phyloP scores from a whole-genome alignment of 2,329 filamentous ascomycete genomes.

The Pezicula neosporulosa region DNA sequence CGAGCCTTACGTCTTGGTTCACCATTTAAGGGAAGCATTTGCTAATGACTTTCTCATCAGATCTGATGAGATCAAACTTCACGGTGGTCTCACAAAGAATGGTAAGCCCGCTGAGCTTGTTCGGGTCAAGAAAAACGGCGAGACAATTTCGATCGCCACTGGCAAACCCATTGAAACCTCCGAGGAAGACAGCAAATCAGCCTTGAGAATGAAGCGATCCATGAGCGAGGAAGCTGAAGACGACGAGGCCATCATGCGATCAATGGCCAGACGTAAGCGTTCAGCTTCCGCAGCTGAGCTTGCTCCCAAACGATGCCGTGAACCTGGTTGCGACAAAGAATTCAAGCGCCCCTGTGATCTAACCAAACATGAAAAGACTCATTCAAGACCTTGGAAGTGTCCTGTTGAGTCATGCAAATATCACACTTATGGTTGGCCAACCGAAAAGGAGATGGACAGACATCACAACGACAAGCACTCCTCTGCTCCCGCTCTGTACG shows the following conservation, averaged over 20 bases:
- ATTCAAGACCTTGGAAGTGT: slow-evolving; percentile 96
- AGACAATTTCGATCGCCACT: slow-evolving; percentile 73
- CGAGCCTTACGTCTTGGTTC: no score
- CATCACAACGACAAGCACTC: slow-evolving; percentile 97
- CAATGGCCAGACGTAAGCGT: slow-evolving; percentile 95
- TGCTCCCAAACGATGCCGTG: slow-evolving; percentile 72
- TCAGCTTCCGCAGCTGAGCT: slow-evolving; percentile 83
- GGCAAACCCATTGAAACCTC: slow-evolving; percentile 60
- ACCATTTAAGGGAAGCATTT: slow-evolving; percentile 6
- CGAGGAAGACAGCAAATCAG: slow-evolving; percentile 42
- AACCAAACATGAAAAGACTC: slow-evolving; percentile 97
- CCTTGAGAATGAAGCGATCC: slow-evolving; percentile 61
- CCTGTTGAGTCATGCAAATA: slow-evolving; percentile 81
- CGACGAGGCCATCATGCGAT: slow-evolving; percentile 79
- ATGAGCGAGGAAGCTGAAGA: slow-evolving; percentile 68
- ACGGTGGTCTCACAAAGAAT: slow-evolving; percentile 77
- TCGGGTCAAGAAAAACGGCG: slow-evolving; percentile 75
- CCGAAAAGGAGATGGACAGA: slow-evolving; percentile 94
- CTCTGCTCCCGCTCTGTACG: slow-evolving; percentile 71
- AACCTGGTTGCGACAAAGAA: slow-evolving; percentile 78
- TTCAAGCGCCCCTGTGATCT: slow-evolving; percentile 97
- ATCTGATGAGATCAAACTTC: slow-evolving; percentile 72
- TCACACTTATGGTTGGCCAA: slow-evolving; percentile 86
- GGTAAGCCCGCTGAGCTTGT: slow-evolving; percentile 83
- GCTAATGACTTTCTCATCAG: slow-evolving; percentile 34